These are phyloP conservation scores for Metschnikowia noctiluminum DNA, from an alignment of 805 yeast species.

Conservation along the genomic window DNA sequence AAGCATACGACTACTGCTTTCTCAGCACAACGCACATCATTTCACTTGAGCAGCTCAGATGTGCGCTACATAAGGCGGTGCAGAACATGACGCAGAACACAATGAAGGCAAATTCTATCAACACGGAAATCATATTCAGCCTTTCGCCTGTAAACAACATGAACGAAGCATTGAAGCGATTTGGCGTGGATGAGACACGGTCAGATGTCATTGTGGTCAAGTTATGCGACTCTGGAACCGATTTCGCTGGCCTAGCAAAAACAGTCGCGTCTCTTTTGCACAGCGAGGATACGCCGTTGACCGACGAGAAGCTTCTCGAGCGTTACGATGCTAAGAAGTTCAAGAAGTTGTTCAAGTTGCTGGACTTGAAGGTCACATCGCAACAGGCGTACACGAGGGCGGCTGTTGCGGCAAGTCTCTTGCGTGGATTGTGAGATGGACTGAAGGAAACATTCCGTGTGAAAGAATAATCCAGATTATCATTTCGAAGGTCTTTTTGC, in stretches of 20 bases:
- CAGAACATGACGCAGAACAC: slow-evolving; percentile 45
- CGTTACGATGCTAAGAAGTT: slow-evolving; percentile 27
- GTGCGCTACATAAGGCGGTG: slow-evolving; percentile 60
- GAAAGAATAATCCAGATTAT: background rate
- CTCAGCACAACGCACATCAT: slow-evolving; percentile 57
- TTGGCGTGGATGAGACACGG: slow-evolving; percentile 60
- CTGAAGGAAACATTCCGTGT: background rate
- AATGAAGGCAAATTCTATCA: slow-evolving; percentile 61
- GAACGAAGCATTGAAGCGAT: slow-evolving; percentile 64
- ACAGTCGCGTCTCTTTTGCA: slow-evolving; percentile 23
- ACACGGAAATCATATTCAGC: slow-evolving; percentile 68
- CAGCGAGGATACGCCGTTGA: slow-evolving; percentile 12
- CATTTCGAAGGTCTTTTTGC: background rate
- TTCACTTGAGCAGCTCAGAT: slow-evolving; percentile 58
- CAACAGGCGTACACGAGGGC: slow-evolving; percentile 13
- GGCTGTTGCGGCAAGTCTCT: slow-evolving; percentile 16
- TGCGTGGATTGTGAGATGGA: slow-evolving; percentile 12
- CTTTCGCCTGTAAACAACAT: slow-evolving; percentile 70
- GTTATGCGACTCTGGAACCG: slow-evolving; percentile 27
- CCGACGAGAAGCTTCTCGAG: slow-evolving; percentile 23
- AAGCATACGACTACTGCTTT: slow-evolving; percentile 58
- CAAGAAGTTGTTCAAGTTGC: slow-evolving; percentile 36
- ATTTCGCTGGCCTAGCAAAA: slow-evolving; percentile 23
- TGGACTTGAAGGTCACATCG: slow-evolving; percentile 18
- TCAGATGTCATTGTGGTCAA: slow-evolving; percentile 50